Conservation (phyloP, 2,329 filamentous ascomycete genomes). For the Colletotrichum sp. region DNA sequence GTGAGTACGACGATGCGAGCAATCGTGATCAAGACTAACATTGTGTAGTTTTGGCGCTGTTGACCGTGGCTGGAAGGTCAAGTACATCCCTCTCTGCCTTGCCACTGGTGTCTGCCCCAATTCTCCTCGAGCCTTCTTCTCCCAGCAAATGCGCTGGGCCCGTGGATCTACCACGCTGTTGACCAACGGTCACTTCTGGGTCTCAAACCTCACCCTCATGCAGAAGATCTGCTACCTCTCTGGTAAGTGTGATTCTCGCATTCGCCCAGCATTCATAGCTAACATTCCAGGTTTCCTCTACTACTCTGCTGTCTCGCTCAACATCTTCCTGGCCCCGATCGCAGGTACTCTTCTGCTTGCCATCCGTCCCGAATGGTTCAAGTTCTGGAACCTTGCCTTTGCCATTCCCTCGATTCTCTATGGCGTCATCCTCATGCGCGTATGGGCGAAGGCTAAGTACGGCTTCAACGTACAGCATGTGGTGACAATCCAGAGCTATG, state of each 20-base stretch:
- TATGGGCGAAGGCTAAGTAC: conserved; percentile 44
- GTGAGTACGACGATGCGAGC: conserved; percentile 21
- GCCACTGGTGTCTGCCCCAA: conserved; percentile 48
- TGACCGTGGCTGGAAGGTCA: conserved; percentile 46
- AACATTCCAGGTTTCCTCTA: conserved; percentile 35
- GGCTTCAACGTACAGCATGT: conserved; percentile 47
- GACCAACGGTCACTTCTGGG: conserved; percentile 45
- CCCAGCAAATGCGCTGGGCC: conserved; percentile 49
- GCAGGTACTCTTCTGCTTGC: conserved; percentile 45
- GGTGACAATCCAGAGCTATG: conserved; percentile 46
- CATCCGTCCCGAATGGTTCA: conserved; percentile 43
- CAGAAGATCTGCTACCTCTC: conserved; percentile 48
- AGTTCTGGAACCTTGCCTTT: conserved; percentile 49
- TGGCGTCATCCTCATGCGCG: conserved; percentile 40
- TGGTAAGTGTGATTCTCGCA: conserved; percentile 25
- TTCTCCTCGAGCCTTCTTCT: conserved; percentile 45
- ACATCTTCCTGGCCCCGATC: conserved; percentile 44
- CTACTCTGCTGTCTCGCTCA: conserved; percentile 43
- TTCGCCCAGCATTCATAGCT: neutral
- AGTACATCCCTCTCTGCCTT: conserved; percentile 44
- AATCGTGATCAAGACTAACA: neutral
- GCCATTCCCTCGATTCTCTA: conserved; percentile 44
- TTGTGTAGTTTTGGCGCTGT: conserved; percentile 39
- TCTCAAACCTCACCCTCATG: conserved; percentile 38
- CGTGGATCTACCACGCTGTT: conserved; percentile 44